A percentile compares a stretch with the other conserved stretches of the same genome.
These are phyloP conservation scores for Aegilops bicornis DNA, from an alignment of 176 grass and related monocot species.

Conservation along the genomic window DNA sequence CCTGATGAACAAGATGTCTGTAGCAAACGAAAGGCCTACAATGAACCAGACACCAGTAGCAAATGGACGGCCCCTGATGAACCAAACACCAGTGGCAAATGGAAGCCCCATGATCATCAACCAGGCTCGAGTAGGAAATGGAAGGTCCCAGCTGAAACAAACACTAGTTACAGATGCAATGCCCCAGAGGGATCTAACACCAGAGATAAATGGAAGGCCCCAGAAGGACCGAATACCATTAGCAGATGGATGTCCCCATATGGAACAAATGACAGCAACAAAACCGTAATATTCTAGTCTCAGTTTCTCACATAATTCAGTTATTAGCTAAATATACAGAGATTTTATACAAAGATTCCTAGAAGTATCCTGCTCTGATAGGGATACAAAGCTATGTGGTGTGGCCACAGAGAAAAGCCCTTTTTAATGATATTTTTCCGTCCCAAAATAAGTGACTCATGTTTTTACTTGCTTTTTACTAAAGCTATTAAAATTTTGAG, in stretches of 20 bases:
- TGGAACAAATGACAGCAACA: background rate
- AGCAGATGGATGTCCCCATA: background rate
- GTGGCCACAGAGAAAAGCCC: background rate
- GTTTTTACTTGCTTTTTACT: no score
- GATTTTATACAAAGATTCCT: background rate
- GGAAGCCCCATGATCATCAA: conserved; percentile 20
- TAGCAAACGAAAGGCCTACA: conserved; percentile 1
- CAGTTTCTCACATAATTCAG: conserved; percentile 16
- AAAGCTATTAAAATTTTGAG: no score
- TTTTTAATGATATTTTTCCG: no score
- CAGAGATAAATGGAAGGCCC: background rate
- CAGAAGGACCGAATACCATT: conserved; percentile 10
- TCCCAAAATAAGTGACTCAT: no score
- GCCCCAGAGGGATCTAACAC: conserved; percentile 12
- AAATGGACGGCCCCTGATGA: conserved; percentile 30
- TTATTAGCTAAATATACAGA: conserved; percentile 6
- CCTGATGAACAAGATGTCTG: conserved; percentile 13
- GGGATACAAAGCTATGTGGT: background rate
- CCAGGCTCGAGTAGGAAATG: conserved; percentile 12
- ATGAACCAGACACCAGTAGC: conserved; percentile 1
- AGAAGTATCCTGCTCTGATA: background rate
- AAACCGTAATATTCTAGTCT: conserved; percentile 57
- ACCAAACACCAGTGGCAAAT: conserved; percentile 1
- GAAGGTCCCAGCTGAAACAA: background rate
- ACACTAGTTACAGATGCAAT: conserved; percentile 10